Base-by-base conservation (phyloP, 345 rosid species). In the Salix purpurea region DNA sequence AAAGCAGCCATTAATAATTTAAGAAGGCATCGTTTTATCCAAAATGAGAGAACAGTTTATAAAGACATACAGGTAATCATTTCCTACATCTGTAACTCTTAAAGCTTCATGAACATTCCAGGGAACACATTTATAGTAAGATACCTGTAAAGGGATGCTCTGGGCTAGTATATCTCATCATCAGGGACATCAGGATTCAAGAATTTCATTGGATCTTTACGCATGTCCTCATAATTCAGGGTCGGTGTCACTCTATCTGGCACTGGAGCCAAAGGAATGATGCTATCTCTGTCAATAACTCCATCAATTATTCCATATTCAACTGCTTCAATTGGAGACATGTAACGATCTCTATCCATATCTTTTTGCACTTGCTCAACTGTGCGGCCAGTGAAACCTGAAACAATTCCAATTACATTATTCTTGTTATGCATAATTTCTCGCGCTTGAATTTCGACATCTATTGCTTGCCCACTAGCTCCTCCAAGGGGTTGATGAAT, bases 271-370 rank as follows among this genome's bases (percentile, higher is more conserved):
- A 91, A 82, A 54, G 98, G 94, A 77, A 96, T 90, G 66, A 92
- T 91, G 77, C 90, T 91, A 67, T 96, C 98, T 80, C 91, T 81
- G 73, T 93, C 99, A 21, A 93, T 92, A 70, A 93, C 96, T 58
- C 94, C 99, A 81, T 96, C 98, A n/a, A 93, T 91, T 26, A 96
- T 85, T 23, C 98, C 99, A 74, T 91, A 96, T 77, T 93, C 99
- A 67, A 93, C 96, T 0, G 93, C 97, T 86, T 96, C 98, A 62
- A 92, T 90, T 0, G 99, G 96, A 78, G 98, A 92, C 97, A 96
- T 92, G 77, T 92, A 96, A 12, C 91, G 89, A 54, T 96, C 99
- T 76, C 92, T 83, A 71, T 91, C 95, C 36, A 96, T 93, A 85
- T 93, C 98, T 54, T 91, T 85, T 73, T 80, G 66, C 1, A 93